Evolutionary conservation across 2,329 filamentous ascomycete genomes (phyloP).

Genomic region (Herpotrichia juniperi): DNA sequence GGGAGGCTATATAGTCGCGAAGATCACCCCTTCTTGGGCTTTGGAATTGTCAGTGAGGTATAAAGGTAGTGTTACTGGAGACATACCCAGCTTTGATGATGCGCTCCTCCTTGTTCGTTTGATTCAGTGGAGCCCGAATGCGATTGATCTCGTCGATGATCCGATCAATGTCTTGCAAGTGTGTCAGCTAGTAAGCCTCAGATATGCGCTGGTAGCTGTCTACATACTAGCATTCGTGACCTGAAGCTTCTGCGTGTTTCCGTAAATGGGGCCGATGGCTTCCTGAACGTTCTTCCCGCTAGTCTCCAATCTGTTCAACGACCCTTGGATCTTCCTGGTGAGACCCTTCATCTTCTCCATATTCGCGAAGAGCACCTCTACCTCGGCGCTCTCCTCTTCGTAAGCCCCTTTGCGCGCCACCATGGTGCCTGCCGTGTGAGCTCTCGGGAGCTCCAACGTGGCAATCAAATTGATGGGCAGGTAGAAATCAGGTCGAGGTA

Average conservation of each 20-base stretch:
- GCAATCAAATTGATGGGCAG: background rate
- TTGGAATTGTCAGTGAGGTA: constrained; percentile 17
- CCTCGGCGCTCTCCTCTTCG: constrained; percentile 71
- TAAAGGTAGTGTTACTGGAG: background rate
- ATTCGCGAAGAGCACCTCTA: constrained; percentile 69
- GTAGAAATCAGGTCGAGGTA: background rate
- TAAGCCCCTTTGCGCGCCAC: constrained; percentile 63
- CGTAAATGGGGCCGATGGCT: constrained; percentile 89
- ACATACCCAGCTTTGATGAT: constrained; percentile 80
- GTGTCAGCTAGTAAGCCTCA: constrained; percentile 8
- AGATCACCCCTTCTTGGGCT: constrained; percentile 83
- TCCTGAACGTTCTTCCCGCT: constrained; percentile 91
- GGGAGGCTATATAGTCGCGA: constrained; percentile 82
- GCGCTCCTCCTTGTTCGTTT: constrained; percentile 87
- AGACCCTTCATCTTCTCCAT: constrained; percentile 92
- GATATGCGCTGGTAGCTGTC: background rate
- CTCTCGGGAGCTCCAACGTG: constrained; percentile 24
- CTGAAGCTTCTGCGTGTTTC: constrained; percentile 88
- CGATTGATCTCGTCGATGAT: constrained; percentile 87
- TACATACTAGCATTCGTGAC: constrained; percentile 77
- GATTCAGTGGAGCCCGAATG: constrained; percentile 87
- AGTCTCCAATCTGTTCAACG: constrained; percentile 79
- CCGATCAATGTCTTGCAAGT: constrained; percentile 74
- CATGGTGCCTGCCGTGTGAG: constrained; percentile 48
- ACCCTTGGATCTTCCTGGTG: constrained; percentile 94